Evolutionary conservation across 1,284 basidiomycete species (phyloP), one percentile per base, ranked within the genome.

Genomic region (Irpex rosettiformis): DNA sequence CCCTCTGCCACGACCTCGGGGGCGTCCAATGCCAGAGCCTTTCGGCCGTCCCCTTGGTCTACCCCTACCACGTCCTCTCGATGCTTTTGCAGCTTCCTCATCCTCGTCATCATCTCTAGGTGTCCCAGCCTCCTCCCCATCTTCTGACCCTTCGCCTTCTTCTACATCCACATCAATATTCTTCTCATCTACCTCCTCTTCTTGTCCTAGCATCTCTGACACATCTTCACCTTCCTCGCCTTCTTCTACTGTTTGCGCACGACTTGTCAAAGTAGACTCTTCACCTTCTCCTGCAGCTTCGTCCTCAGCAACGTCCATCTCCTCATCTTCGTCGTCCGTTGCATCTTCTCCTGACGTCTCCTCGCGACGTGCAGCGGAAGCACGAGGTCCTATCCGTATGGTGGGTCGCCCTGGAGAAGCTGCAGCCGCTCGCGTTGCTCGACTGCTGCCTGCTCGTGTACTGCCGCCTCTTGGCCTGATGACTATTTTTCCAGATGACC

Each of bases 1-100:
- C 71, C 85, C 57, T 75, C 80, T 52, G 70, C 81, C 70, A 13
- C 75, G 58, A 2, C 74, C 75, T 30, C 81, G 70, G 42, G 77
- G 81, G 2, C 80, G 74, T 7, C 82, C 69, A 42, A 11, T 58
- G n/a, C 55, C 59, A 21, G 13, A n/a, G 43, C 43, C 43, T 22
- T 33, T 56, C 42, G 22, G 69, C 59, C 55, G 60, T 53, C 53
- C 72, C 69, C 60, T 49, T 58, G 55, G 58, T 60, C 49, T 62
- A 1, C 68, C 69, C 16, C 69, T 64, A 2, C 69, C 70, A 2
- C 70, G 56, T 2, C 72, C 72, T 30, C 70, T 61, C 4, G 70
- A 67, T 13, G 65, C 58, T 10, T 70, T 58, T 18, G 64, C 58
- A 55, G 55, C 48, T 57, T 63, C 55, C 18, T 64, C 65, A 5